Evolutionary conservation across 2,329 filamentous ascomycete genomes (phyloP), one percentile per base, ranked within the genome.

Genomic region (Dryadomyces quercus-mongolicae): DNA sequence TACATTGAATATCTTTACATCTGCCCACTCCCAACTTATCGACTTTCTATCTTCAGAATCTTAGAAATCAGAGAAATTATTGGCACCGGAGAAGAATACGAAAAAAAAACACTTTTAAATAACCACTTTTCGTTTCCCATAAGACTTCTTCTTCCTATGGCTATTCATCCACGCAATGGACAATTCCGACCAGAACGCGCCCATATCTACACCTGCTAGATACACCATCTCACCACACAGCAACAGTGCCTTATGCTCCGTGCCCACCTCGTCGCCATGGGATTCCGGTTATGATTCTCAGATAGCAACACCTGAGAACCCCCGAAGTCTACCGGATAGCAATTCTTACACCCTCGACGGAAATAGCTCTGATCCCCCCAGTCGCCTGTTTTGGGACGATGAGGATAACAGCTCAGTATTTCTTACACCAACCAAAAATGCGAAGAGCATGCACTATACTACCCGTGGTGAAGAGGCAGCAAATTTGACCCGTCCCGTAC

Each of bases 261-360:
- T 22, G 3, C 22, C 22, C 15, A 13, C 22, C 8, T 31, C 40
- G 13, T 21, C 43, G n/a, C 20, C 43, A 1, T 45, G 43, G 15
- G 60, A 61, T 22, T 61, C 60, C 3, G 60, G 60, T 18, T 61
- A 61, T 40, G 56, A 49, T 36, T 61, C 60, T 31, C 52, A 55
- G 20, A 22, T 47, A 1, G 31, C 53, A 50, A 56, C 52, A 2
- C 58, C 58, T 3, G 50, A 49, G 9, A 55, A 55, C 8, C 34
- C 49, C 0, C 25, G 10, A 2, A 18, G 42, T 3, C 5, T 40
- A 2, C 51, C 46, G 6, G 38, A 52, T 40, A 9, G 40, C 10
- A 43, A 38, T 15, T 20, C 55, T 15, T 56, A 44, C 42, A 42
- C 49, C n/a, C 49, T 60, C 15, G 57, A 61, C 40, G 56, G 60